These are phyloP conservation scores for Penicillium sp. DNA, from an alignment of 2,329 filamentous ascomycete species.

Conservation along the genomic window DNA sequence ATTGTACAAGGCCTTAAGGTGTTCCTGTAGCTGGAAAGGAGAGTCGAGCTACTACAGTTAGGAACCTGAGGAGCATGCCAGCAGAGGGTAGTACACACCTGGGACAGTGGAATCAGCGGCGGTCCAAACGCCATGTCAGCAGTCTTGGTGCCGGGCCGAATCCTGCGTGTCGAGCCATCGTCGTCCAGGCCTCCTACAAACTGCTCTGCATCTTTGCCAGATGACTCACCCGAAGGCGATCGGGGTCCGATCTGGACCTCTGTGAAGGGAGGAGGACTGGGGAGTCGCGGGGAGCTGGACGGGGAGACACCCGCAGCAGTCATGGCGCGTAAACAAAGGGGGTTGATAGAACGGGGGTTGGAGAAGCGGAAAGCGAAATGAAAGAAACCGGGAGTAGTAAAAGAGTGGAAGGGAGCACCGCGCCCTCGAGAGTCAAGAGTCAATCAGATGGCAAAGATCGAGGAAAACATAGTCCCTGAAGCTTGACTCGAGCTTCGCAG, in stretches of 20 bases:
- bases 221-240: constrained; percentile 63
- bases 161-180: constrained; percentile 72
- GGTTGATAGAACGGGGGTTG: neutral
- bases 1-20: constrained; percentile 87
- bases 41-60: constrained; percentile 71
- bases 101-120: constrained; percentile 75
- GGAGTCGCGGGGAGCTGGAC: constrained; percentile 83
- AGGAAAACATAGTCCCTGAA: constrained; percentile 16
- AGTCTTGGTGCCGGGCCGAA: constrained; percentile 88
- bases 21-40: constrained; percentile 94
- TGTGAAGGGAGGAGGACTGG: constrained; percentile 87
- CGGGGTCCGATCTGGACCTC: constrained; percentile 86
- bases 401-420: constrained; percentile 18
- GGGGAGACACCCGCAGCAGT: constrained; percentile 45
- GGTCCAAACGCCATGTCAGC: constrained; percentile 89
- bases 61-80: constrained; percentile 2
- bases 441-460: constrained; percentile 14
- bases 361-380: constrained; percentile 13
- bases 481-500: constrained; percentile 5
- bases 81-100: constrained; percentile 54
- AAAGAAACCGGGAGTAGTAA: constrained; percentile 11
- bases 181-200: constrained; percentile 58
- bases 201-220: constrained; percentile 55
- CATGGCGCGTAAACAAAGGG: constrained; percentile 30
- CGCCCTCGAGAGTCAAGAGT: constrained; percentile 8